These are phyloP conservation scores for Penicillium alfredii DNA, from an alignment of 495 filamentous ascomycete genomes.

Conservation along the genomic window DNA sequence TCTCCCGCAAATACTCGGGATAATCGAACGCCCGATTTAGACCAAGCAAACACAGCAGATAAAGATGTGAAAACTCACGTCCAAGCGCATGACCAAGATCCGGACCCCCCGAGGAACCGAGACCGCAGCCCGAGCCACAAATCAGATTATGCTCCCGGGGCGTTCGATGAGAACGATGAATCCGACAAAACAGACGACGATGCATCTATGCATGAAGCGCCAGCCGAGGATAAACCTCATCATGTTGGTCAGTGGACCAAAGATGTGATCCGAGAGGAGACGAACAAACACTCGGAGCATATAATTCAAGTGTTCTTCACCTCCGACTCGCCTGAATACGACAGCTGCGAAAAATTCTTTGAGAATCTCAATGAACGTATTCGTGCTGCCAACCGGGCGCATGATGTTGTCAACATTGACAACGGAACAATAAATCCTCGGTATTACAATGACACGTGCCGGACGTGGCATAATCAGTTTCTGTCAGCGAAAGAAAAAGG, in stretches of 20 bases:
- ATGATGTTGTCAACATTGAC: not conserved
- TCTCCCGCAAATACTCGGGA: not conserved
- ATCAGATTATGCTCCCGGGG: constrained; percentile 2
- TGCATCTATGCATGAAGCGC: constrained; percentile 3
- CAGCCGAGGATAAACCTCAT: not conserved
- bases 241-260: constrained; percentile 3
- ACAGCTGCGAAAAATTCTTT: constrained; percentile 1
- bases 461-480: not conserved
- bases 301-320: constrained; percentile 7
- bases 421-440: not conserved
- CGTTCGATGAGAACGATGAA: not conserved
- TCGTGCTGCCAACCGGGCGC: not conserved
- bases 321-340: not conserved
- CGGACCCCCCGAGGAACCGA: not conserved
- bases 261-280: constrained; percentile 1
- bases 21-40: not conserved
- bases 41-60: not conserved
- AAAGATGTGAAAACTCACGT: not conserved
- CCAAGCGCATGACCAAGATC: too few relatives aligned
- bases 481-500: not conserved
- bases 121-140: not conserved
- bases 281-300: not conserved
- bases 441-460: not conserved
- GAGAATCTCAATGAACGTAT: constrained; percentile 2
- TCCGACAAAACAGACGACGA: not conserved